A percentile compares a stretch with the other conserved stretches of the same genome.
Evolutionary conservation across 768 basidiomycete genomes (phyloP).

Genomic region (Cystobasidium tubakii): DNA sequence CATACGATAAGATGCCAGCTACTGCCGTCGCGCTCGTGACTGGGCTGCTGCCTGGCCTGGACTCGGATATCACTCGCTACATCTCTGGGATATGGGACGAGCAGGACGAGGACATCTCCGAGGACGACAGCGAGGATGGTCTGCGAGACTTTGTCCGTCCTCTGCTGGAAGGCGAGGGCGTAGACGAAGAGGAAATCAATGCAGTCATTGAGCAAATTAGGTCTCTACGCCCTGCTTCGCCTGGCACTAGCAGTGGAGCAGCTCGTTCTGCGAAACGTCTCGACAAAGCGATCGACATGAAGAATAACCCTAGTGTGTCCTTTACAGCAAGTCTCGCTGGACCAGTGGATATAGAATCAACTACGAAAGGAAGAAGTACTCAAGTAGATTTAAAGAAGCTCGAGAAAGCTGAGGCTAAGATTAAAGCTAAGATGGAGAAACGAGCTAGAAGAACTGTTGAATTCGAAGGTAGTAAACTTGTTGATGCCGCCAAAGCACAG

Average conservation of each 20-base stretch:
- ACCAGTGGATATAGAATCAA: constrained; percentile 77
- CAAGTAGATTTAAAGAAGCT: constrained; percentile 91
- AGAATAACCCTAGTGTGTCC: constrained; percentile 20
- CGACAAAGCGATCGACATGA: constrained; percentile 37
- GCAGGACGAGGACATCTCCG: constrained; percentile 13
- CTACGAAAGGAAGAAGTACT: constrained; percentile 89
- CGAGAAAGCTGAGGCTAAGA: constrained; percentile 93
- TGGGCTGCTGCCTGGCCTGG: constrained; percentile 26
- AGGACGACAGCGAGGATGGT: constrained; percentile 31
- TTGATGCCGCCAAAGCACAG: constrained; percentile 87
- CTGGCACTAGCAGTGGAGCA: background rate
- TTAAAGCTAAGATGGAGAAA: constrained; percentile 97
- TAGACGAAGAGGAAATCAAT: constrained; percentile 28
- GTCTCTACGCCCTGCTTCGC: background rate
- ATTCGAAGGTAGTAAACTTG: constrained; percentile 91
- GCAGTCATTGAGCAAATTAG: constrained; percentile 25
- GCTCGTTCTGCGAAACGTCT: constrained; percentile 21
- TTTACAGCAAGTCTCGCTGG: constrained; percentile 22
- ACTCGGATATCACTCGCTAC: constrained; percentile 29
- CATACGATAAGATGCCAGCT: constrained; percentile 1
- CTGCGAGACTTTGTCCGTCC: constrained; percentile 31
- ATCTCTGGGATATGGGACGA: constrained; percentile 22
- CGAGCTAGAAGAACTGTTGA: constrained; percentile 65
- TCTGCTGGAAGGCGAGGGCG: constrained; percentile 22
- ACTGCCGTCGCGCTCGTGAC: constrained; percentile 28